phyloP scores from a whole-genome alignment of 2,329 filamentous ascomycete species.

The Chalaropsis ovoidea region DNA sequence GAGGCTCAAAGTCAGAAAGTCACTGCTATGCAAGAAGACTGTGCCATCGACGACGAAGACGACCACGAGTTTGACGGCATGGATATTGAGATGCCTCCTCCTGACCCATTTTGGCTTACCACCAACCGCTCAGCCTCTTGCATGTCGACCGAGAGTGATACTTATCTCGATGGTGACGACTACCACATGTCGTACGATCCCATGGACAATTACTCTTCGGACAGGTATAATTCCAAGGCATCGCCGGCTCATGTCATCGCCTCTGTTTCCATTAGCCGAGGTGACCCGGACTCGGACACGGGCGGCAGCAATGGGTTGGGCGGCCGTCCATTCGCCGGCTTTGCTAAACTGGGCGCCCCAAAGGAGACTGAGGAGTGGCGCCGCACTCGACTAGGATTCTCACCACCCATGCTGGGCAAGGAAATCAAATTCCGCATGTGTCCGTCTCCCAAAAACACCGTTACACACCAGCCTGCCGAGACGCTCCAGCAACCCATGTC shows the following conservation, averaged over 20 bases:
- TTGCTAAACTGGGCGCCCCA: constrained; percentile 14
- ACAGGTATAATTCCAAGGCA: neutral
- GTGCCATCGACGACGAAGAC: constrained; percentile 18
- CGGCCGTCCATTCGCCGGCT: constrained; percentile 16
- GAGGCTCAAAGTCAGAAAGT: constrained; percentile 31
- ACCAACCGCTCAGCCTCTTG: constrained; percentile 16
- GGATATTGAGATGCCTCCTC: constrained; percentile 29
- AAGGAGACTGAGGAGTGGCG: constrained; percentile 17
- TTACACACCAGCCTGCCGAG: constrained; percentile 7
- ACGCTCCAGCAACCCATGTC: neutral
- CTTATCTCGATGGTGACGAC: constrained; percentile 28
- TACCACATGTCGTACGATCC: constrained; percentile 32
- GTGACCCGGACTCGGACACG: no score
- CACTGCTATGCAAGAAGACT: constrained; percentile 30
- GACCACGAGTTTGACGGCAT: constrained; percentile 28
- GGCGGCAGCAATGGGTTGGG: neutral
- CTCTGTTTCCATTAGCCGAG: neutral
- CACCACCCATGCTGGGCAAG: constrained; percentile 78
- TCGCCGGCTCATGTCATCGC: neutral
- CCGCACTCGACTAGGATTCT: constrained; percentile 42
- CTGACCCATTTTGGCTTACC: constrained; percentile 33
- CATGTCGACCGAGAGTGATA: constrained; percentile 19
- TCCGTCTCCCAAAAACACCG: constrained; percentile 67
- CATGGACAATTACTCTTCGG: constrained; percentile 23
- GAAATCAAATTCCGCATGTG: constrained; percentile 75